Evolutionary conservation across 2,329 filamentous ascomycete species (phyloP), one percentile per base, ranked within the genome.

Genomic region (Colletotrichum plurivorum): DNA sequence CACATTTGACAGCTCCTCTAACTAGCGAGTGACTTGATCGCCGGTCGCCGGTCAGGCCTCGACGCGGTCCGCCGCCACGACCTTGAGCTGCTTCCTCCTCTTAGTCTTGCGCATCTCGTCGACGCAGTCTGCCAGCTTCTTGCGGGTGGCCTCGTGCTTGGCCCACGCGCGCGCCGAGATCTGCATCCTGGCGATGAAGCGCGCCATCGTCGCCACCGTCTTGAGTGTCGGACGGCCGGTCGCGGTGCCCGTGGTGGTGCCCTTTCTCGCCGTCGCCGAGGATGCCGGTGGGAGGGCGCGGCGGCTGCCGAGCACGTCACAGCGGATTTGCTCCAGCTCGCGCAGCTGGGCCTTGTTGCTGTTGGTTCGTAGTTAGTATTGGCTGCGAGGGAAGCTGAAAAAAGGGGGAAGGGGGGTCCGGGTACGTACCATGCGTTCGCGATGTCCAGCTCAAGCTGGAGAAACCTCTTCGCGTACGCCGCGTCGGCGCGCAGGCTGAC

Each of bases 311-410:
- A 82, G 79, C 55, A 82, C 73, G 60, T 82, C 78, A 71, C 78
- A 80, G 72, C 82, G 94, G 85, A 98, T 97, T 74, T 93, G 88
- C 74, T 92, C 89, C 71, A 98, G 90, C 77, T 98, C 92, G 60
- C 91, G 89, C 68, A 98, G 90, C 78, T 98, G 94, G 70, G 94
- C 93, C 80, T 95, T 92, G 84, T 98, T 99, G 84, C 96, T 98
- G 79, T 79, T 65, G 13, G 12, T 57, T n/a, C n/a, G 9, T 60
- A 68, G 70, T 76, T 75, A 77, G 74, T 73, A 76, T 71, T 71
- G 27, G 31, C 49, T 25, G 4, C 16, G 41, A 25, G 61, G 56
- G 56, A 55, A 59, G 31, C 16, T 41, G 25, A 61, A 55, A 57
- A 59, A 27, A 59, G 45, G 41, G 61, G 18, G 22, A 25, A 25